These are phyloP conservation scores for Cladorrhinum sp. DNA, from an alignment of 2,329 filamentous ascomycete genomes.

Conservation along the genomic window DNA sequence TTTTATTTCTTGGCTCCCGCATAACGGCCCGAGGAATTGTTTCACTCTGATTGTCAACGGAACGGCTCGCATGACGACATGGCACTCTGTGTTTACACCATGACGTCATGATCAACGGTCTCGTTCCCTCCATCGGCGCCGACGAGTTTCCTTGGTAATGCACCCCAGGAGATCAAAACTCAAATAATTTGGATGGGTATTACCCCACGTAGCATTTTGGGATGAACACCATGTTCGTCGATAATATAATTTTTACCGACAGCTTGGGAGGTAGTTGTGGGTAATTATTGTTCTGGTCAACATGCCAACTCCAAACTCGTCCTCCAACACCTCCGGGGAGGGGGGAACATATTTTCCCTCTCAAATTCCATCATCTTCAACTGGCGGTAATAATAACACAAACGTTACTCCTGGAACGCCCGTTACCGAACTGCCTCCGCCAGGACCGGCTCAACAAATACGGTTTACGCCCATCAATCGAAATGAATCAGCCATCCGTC, in stretches of 20 bases:
- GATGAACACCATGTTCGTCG: neutral
- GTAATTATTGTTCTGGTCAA: no score
- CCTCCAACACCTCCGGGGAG: neutral
- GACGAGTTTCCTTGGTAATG: neutral
- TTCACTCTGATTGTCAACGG: neutral
- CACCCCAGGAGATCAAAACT: neutral
- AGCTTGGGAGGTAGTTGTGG: no score
- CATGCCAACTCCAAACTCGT: neutral
- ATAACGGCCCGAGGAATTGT: neutral
- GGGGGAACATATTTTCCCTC: neutral
- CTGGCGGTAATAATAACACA: neutral
- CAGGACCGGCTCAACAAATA: slow-evolving; percentile 6
- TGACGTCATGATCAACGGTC: neutral
- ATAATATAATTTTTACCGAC: neutral
- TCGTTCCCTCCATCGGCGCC: neutral
- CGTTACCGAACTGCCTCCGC: neutral
- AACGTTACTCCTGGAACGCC: neutral
- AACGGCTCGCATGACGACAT: neutral
- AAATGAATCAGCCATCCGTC: slow-evolving; percentile 21
- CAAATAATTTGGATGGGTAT: neutral
- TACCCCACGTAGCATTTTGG: neutral
- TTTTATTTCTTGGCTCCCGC: neutral
- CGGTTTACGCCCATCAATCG: slow-evolving; percentile 15
- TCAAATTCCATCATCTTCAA: neutral
- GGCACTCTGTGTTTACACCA: neutral